Evolutionary conservation across 1,284 basidiomycete genomes (phyloP).

Genomic region (Leccinum olivaceoglutinosum): DNA sequence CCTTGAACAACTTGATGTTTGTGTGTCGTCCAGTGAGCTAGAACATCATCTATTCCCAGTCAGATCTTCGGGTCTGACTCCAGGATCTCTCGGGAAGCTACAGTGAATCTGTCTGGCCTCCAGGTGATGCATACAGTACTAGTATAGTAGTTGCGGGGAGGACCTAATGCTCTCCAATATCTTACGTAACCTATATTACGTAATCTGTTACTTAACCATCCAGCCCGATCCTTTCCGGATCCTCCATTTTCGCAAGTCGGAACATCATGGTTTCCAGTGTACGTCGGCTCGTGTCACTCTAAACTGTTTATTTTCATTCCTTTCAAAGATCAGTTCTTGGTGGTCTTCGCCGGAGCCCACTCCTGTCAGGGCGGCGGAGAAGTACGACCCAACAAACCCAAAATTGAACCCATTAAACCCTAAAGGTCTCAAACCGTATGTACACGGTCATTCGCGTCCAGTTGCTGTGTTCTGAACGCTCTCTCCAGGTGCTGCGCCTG

Average conservation of each 20-base stretch:
- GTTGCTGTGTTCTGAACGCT: not conserved
- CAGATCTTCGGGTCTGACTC: too few species aligned
- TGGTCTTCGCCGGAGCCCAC: slow-evolving; percentile 35
- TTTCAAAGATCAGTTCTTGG: slow-evolving; percentile 35
- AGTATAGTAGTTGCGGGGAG: too few species aligned
- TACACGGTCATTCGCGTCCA: slow-evolving; percentile 8
- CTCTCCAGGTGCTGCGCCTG: slow-evolving; percentile 84
- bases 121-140: too few species aligned
- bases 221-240: slow-evolving; percentile 12
- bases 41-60: too few species aligned
- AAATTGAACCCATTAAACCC: slow-evolving; percentile 84
- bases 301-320: slow-evolving; percentile 5
- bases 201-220: slow-evolving; percentile 11
- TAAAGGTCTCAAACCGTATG: slow-evolving; percentile 86
- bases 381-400: slow-evolving; percentile 63
- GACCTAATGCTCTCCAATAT: too few species aligned
- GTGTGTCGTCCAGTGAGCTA: too few species aligned
- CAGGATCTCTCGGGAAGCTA: too few species aligned
- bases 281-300: slow-evolving; percentile 11
- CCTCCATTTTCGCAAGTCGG: not conserved
- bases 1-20: too few species aligned
- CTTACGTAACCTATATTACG: too few species aligned
- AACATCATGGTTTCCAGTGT: slow-evolving; percentile 18
- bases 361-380: slow-evolving; percentile 27
- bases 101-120: too few species aligned